Evolutionary conservation across 2,329 filamentous ascomycete genomes (phyloP), one percentile per base, ranked within the genome.

Genomic region (Aspergillus novofumigatus): DNA sequence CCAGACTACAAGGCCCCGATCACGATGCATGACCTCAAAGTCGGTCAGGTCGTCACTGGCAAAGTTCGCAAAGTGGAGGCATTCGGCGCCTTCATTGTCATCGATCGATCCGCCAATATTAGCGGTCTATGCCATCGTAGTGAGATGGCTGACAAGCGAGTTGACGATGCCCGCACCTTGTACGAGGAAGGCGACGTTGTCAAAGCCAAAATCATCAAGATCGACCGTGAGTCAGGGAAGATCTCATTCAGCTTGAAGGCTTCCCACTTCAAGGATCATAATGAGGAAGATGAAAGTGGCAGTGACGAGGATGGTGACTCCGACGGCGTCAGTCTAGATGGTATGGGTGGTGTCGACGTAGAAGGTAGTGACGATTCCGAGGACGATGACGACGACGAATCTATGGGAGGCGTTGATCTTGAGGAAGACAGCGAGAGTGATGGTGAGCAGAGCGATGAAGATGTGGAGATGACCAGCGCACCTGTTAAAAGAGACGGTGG

Each of bases 51-150:
- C 32, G 83, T 99, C 35, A 96, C 90, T 11, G 94, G 92, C 51
- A 96, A 91, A 70, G 86, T 99, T 55, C 88, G 92, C 66, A 96
- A 95, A 75, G 92, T 97, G 2, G 91, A 96, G 69, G 90, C 96
- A 32, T 99, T 92, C 71, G 94, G 94, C 62, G 93, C 93, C 4
- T 99, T 99, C 72, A 89, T 99, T 65, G 85, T 95, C 47, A 80
- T 99, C 21, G 91, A 97, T 72, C 86, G 89, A 59, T 95, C 92
- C 4, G 82, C 85, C 55, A 96, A 96, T 65, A 86, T 99, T 60
- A 96, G 93, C 65, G 94, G 94, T 60, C 82, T 99, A 9, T 97
- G 93, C 72, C 94, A 99, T 73, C 86, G 90, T 60, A 93, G 87
- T 62, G 88, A 99, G 72, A 92, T 99, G 83, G 92, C 94, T 0